These are phyloP conservation scores for Alternaria sp. DNA, from an alignment of 2,329 filamentous ascomycete species.

Conservation along the genomic window DNA sequence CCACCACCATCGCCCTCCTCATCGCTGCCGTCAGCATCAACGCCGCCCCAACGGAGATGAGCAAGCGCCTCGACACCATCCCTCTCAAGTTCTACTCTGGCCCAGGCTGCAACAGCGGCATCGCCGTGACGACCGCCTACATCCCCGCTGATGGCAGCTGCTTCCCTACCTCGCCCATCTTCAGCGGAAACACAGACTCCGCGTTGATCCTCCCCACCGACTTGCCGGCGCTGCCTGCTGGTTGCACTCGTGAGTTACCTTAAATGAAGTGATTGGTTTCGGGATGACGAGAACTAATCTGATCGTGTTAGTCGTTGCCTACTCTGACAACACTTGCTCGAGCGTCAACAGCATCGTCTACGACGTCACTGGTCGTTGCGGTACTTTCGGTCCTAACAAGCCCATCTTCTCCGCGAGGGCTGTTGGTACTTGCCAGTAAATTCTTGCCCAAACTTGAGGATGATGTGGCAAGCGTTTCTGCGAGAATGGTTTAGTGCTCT, in stretches of 20 bases:
- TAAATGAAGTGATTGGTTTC: neutral
- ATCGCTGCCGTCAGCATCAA: conserved; percentile 17
- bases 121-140: conserved; percentile 12
- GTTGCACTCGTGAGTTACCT: conserved; percentile 18
- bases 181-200: conserved; percentile 20
- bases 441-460: neutral
- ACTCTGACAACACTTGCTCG: conserved; percentile 8
- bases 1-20: conserved; percentile 9
- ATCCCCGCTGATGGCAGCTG: conserved; percentile 23
- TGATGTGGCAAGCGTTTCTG: neutral
- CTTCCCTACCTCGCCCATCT: conserved; percentile 18
- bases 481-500: neutral
- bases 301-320: conserved; percentile 6
- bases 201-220: neutral
- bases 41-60: conserved; percentile 13
- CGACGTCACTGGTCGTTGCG: conserved; percentile 8
- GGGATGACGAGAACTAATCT: neutral
- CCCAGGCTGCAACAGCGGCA: conserved; percentile 15
- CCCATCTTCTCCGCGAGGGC: conserved; percentile 18
- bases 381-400: conserved; percentile 14
- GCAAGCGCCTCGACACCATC: conserved; percentile 14
- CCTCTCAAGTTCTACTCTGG: conserved; percentile 20
- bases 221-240: conserved; percentile 7
- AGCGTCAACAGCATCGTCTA: conserved; percentile 5
- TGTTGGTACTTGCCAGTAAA: conserved; percentile 16